Conservation (phyloP, 495 filamentous ascomycete species). For the Podospora bellae-mahoneyi region DNA sequence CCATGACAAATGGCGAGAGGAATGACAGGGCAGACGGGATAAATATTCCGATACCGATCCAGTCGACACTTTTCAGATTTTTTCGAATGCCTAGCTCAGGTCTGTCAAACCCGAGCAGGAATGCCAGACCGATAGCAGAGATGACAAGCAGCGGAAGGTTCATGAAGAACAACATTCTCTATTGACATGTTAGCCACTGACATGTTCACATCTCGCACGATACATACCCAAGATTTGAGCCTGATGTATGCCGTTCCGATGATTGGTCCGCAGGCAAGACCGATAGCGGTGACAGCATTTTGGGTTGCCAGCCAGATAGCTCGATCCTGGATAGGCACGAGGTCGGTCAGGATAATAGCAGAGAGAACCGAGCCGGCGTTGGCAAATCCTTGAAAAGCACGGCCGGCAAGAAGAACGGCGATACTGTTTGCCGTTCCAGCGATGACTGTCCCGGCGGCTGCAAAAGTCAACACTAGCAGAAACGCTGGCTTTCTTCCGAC, state of each 20-base stretch:
- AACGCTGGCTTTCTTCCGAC: conserved; percentile 50
- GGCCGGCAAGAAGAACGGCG: conserved; percentile 58
- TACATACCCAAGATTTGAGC: conserved; percentile 60
- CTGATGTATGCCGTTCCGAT: conserved; percentile 43
- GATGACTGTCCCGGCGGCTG: conserved; percentile 58
- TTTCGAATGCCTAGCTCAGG: conserved; percentile 18
- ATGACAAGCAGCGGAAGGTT: conserved; percentile 41
- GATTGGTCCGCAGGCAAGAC: conserved; percentile 24
- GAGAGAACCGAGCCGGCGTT: conserved; percentile 63
- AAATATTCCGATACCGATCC: conserved; percentile 58
- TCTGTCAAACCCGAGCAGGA: conserved; percentile 39
- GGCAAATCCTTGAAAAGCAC: conserved; percentile 66
- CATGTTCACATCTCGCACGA: conserved; percentile 55
- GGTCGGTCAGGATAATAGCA: conserved; percentile 63
- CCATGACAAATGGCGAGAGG: conserved; percentile 55
- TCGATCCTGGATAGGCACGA: conserved; percentile 52
- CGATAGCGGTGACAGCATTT: conserved; percentile 32
- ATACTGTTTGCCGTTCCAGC: conserved; percentile 58
- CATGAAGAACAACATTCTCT: conserved; percentile 40
- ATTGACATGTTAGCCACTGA: conserved; percentile 52
- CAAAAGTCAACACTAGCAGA: conserved; percentile 50
- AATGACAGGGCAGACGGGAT: conserved; percentile 45
- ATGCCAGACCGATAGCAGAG: conserved; percentile 33
- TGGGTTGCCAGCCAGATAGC: conserved; percentile 41
- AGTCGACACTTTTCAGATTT: conserved; percentile 57